These are phyloP conservation scores for Pholiota molesta DNA, from an alignment of 768 basidiomycete species.

Conservation along the genomic window DNA sequence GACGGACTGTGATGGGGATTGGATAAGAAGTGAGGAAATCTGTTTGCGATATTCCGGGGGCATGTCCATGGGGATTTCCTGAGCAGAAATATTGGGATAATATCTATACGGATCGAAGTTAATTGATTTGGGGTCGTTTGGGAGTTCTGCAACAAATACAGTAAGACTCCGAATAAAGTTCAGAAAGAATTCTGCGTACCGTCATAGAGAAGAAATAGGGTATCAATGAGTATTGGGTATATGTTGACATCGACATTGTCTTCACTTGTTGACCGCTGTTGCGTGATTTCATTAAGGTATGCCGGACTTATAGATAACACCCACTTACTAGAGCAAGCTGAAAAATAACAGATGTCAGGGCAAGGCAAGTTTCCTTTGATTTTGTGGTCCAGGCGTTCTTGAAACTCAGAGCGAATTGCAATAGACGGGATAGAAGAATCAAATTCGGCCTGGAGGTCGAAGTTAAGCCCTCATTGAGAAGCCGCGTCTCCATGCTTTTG, in stretches of 20 bases:
- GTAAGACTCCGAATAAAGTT: background rate
- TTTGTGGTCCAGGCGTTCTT: constrained; percentile 56
- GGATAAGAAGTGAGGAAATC: constrained; percentile 59
- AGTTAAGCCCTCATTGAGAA: constrained; percentile 26
- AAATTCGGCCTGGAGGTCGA: constrained; percentile 38
- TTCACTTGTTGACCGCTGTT: constrained; percentile 60
- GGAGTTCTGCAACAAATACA: constrained; percentile 52
- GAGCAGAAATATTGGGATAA: constrained; percentile 55
- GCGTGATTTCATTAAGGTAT: constrained; percentile 1
- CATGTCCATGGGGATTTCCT: constrained; percentile 56
- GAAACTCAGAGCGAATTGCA: constrained; percentile 78
- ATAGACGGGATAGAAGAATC: constrained; percentile 62
- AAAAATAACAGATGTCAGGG: constrained; percentile 47
- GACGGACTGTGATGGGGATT: constrained; percentile 49
- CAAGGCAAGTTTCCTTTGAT: constrained; percentile 47
- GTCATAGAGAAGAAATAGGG: constrained; percentile 72
- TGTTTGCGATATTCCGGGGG: constrained; percentile 62
- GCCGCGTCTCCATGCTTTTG: constrained; percentile 37
- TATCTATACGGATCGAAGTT: constrained; percentile 65
- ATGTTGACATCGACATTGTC: constrained; percentile 54
- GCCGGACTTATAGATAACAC: background rate
- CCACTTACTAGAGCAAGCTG: constrained; percentile 53
- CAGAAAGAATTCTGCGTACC: constrained; percentile 44
- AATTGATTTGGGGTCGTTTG: constrained; percentile 55
- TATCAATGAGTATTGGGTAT: constrained; percentile 74